phyloP scores from a whole-genome alignment of 164 flowering plant species.

The Pachysandra terminalis region DNA sequence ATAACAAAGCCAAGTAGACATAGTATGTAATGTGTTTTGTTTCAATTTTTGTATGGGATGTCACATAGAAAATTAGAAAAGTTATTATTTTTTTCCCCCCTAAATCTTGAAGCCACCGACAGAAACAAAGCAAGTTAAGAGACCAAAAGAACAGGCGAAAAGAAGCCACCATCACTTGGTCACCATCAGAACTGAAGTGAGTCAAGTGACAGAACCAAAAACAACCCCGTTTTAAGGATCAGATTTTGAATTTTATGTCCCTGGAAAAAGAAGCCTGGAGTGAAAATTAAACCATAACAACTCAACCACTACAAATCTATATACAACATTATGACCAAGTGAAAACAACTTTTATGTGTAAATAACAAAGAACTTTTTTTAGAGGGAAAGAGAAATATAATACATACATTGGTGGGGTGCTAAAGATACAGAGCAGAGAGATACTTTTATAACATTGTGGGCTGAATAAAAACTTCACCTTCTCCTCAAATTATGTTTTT shows the following conservation, averaged over 20 bases:
- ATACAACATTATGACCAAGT: slow-evolving; percentile 19
- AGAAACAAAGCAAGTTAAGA: slow-evolving; percentile 18
- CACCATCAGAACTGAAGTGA: slow-evolving; percentile 30
- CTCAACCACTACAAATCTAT: background rate
- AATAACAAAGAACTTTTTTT: no score
- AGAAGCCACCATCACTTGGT: slow-evolving; percentile 22
- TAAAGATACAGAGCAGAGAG: slow-evolving; percentile 7
- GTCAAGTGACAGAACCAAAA: slow-evolving; percentile 26
- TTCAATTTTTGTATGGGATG: no score
- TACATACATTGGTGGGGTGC: slow-evolving; percentile 51
- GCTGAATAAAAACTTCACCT: slow-evolving; percentile 14
- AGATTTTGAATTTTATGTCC: no score
- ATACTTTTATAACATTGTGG: slow-evolving; percentile 17
- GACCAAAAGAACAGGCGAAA: no score
- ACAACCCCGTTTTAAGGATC: no score
- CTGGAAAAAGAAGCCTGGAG: no score
- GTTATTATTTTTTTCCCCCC: no score
- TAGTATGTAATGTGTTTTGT: slow-evolving; percentile 2
- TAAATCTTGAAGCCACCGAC: no score
- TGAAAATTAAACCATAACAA: no score
- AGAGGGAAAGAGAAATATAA: slow-evolving; percentile 17
- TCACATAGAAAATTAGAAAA: no score
- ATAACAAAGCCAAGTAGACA: background rate
- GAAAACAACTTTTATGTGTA: slow-evolving; percentile 33
- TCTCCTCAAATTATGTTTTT: slow-evolving; percentile 16